A percentile compares a stretch with the other conserved stretches of the same genome.
These are phyloP conservation scores for Boletus rufocinnamomeus DNA, from an alignment of 768 basidiomycete species.

Conservation along the genomic window DNA sequence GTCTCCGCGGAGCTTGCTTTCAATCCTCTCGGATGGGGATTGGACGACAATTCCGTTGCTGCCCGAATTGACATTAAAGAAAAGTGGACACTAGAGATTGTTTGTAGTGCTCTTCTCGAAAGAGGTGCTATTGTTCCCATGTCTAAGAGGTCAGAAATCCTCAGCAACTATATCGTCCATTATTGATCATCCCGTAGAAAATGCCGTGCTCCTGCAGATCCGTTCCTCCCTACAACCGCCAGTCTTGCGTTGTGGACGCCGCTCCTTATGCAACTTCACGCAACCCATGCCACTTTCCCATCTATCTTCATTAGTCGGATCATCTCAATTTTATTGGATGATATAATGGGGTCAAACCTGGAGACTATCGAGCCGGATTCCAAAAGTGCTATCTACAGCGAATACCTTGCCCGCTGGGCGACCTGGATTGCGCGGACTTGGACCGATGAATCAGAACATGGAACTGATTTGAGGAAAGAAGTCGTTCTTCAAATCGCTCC, in stretches of 20 bases:
- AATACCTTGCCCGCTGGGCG: constrained; percentile 70
- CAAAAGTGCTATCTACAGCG: constrained; percentile 44
- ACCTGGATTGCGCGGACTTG: constrained; percentile 56
- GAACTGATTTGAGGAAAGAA: constrained; percentile 47
- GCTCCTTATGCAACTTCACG: constrained; percentile 57
- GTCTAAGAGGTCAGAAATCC: constrained; percentile 69
- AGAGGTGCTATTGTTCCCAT: constrained; percentile 79
- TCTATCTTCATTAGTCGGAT: constrained; percentile 50
- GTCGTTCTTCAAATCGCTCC: constrained; percentile 48
- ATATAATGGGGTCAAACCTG: constrained; percentile 10
- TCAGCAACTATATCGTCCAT: not conserved
- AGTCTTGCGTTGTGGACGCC: constrained; percentile 68
- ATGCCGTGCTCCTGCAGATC: constrained; percentile 43
- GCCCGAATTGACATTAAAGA: constrained; percentile 56
- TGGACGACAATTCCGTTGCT: constrained; percentile 27
- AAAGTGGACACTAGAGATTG: constrained; percentile 62
- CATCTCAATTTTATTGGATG: constrained; percentile 37
- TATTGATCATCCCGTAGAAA: constrained; percentile 49
- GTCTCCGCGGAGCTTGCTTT: constrained; percentile 55
- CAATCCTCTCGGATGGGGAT: constrained; percentile 51
- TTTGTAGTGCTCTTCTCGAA: constrained; percentile 68
- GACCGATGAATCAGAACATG: constrained; percentile 35
- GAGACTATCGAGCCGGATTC: constrained; percentile 23
- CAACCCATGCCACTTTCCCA: constrained; percentile 58
- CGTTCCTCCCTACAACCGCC: constrained; percentile 50